Evolutionary conservation across 495 filamentous ascomycete species (phyloP).

Genomic region (Monascus purpureus): DNA sequence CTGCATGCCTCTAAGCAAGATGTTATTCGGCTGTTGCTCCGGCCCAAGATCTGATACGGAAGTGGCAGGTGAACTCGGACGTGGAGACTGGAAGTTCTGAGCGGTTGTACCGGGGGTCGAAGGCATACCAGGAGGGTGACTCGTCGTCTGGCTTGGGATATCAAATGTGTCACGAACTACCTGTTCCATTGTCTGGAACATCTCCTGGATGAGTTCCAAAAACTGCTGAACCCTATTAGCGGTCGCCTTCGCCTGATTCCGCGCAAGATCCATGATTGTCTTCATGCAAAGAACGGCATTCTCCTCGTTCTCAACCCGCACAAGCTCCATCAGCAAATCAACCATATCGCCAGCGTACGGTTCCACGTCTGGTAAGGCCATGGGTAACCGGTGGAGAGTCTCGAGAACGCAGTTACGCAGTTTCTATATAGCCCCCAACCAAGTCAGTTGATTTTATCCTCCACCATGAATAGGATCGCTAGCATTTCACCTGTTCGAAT

Average conservation of each 20-base stretch:
- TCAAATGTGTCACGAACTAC: slow-evolving; percentile 92
- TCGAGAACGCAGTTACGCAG: slow-evolving; percentile 84
- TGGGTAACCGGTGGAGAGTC: slow-evolving; percentile 84
- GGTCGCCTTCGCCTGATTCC: slow-evolving; percentile 76
- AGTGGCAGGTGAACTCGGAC: slow-evolving; percentile 77
- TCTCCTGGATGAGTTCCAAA: slow-evolving; percentile 80
- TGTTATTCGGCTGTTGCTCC: slow-evolving; percentile 69
- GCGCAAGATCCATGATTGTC: slow-evolving; percentile 89
- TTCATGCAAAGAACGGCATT: slow-evolving; percentile 97
- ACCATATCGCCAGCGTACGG: slow-evolving; percentile 76
- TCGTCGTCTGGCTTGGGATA: slow-evolving; percentile 43
- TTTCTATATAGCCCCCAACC: slow-evolving; percentile 39
- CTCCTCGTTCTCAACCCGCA: slow-evolving; percentile 89
- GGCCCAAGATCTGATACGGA: slow-evolving; percentile 59
- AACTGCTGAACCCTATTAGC: slow-evolving; percentile 74
- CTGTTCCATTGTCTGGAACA: slow-evolving; percentile 87
- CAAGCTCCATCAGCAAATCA: slow-evolving; percentile 74
- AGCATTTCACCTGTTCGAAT: slow-evolving; percentile 56
- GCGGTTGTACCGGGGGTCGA: slow-evolving; percentile 62
- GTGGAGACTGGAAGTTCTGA: slow-evolving; percentile 69
- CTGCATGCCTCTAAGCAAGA: slow-evolving; percentile 82
- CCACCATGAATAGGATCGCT: slow-evolving; percentile 1
- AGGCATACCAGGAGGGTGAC: slow-evolving; percentile 45
- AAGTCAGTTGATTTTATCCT: no score
- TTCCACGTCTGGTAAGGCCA: slow-evolving; percentile 68